Evolutionary conservation across 768 basidiomycete species (phyloP).

Genomic region (Pulveroboletus sp.): DNA sequence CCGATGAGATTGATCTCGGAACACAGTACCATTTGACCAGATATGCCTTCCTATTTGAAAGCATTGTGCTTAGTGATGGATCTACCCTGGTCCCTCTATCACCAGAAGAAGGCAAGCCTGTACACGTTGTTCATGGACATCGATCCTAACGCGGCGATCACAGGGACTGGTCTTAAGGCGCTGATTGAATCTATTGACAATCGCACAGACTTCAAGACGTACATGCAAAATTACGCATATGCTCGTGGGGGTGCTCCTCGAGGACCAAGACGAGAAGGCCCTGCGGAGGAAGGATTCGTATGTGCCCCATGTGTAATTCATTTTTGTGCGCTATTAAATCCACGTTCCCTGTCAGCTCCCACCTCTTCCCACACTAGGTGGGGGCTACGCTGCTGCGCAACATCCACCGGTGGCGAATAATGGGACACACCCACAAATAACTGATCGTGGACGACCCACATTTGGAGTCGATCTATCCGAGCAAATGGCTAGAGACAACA

Average conservation of each 20-base stretch:
- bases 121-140: background rate
- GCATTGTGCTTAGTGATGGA: conserved; percentile 85
- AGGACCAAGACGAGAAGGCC: conserved; percentile 87
- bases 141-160: conserved; percentile 1
- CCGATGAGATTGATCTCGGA: conserved; percentile 96
- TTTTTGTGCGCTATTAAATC: conserved; percentile 4
- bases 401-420: conserved; percentile 23
- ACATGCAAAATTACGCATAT: conserved; percentile 97
- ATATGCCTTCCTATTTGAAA: conserved; percentile 94
- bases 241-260: conserved; percentile 66
- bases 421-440: conserved; percentile 31
- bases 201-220: conserved; percentile 90
- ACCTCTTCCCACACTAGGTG: conserved; percentile 49
- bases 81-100: conserved; percentile 73
- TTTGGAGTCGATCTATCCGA: conserved; percentile 92
- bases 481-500: conserved; percentile 88
- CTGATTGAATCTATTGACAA: conserved; percentile 93
- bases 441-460: conserved; percentile 72
- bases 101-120: conserved; percentile 59
- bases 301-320: conserved; percentile 33
- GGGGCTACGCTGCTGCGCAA: conserved; percentile 27
- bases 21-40: conserved; percentile 95
- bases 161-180: conserved; percentile 75
- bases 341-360: conserved; percentile 47
- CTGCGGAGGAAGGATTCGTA: conserved; percentile 91